phyloP scores from a whole-genome alignment of 2,329 filamentous ascomycete genomes.

The Beauveria sp. region DNA sequence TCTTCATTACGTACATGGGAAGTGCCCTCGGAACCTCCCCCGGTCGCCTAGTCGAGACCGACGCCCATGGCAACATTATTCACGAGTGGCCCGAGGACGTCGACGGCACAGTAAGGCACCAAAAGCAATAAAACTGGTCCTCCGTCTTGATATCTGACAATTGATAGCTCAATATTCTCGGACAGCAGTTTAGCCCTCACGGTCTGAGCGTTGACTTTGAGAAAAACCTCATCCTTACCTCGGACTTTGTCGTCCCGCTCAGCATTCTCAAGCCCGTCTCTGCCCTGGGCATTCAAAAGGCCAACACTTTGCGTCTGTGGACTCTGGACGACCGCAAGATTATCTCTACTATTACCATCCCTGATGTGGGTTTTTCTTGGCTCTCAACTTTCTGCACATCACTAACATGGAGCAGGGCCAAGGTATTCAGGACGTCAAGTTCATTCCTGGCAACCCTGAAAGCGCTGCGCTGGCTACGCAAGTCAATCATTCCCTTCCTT shows the following conservation, averaged over 20 bases:
- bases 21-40: slow-evolving; percentile 50
- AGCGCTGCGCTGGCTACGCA: slow-evolving; percentile 49
- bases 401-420: slow-evolving; percentile 29
- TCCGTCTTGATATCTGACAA: neutral
- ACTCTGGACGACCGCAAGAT: slow-evolving; percentile 45
- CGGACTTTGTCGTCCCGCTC: slow-evolving; percentile 56
- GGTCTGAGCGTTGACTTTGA: slow-evolving; percentile 51
- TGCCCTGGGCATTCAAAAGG: slow-evolving; percentile 42
- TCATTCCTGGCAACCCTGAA: slow-evolving; percentile 53
- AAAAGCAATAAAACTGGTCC: too few species aligned
- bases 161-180: slow-evolving; percentile 43
- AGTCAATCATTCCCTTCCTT: neutral
- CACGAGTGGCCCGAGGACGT: slow-evolving; percentile 55
- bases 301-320: slow-evolving; percentile 54
- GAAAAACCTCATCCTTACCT: slow-evolving; percentile 50
- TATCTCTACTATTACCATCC: slow-evolving; percentile 53
- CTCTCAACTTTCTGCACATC: neutral
- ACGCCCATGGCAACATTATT: slow-evolving; percentile 51
- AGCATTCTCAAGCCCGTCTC: slow-evolving; percentile 48
- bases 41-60: slow-evolving; percentile 53
- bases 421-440: slow-evolving; percentile 59
- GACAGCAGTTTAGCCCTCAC: slow-evolving; percentile 54
- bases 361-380: slow-evolving; percentile 32
- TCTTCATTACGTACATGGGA: slow-evolving; percentile 57
- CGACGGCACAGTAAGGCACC: slow-evolving; percentile 24